A percentile compares a stretch with the other conserved stretches of the same genome.
Evolutionary conservation across 352 stramenopile genomes (phyloP).

Genomic region (Vaucheria bursata): DNA sequence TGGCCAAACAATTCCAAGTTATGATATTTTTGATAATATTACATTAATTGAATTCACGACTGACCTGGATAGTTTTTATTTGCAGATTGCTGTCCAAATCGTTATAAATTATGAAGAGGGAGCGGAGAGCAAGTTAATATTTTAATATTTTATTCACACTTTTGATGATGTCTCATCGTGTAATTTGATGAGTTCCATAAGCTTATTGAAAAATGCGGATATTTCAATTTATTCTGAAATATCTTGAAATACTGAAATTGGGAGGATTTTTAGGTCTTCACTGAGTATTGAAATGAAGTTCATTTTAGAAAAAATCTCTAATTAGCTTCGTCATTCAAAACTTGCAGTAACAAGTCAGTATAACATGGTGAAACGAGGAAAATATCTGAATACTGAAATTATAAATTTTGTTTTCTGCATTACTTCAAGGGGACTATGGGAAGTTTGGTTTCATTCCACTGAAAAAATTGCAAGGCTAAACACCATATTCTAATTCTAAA

Average conservation of each 20-base stretch:
- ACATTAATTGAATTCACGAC: not conserved
- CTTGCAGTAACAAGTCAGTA: too few relatives aligned
- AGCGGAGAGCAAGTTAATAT: conserved; percentile 64
- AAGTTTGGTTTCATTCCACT: not conserved
- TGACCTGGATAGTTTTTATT: not conserved
- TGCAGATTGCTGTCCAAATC: conserved; percentile 76
- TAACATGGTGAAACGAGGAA: too few relatives aligned
- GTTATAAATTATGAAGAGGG: conserved; percentile 95
- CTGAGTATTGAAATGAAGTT: not conserved
- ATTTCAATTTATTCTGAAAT: not conserved
- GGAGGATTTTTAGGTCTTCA: not conserved
- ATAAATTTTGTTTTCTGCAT: not conserved
- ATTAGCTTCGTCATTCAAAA: too few relatives aligned
- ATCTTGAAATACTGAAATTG: not conserved
- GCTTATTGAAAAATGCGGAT: not conserved
- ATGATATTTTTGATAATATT: not conserved
- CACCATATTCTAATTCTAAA: not conserved
- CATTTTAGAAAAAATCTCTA: not conserved
- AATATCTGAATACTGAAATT: too few relatives aligned
- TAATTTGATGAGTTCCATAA: not conserved
- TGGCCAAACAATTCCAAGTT: conserved; percentile 4
- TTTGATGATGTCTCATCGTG: not conserved
- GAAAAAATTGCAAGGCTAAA: not conserved
- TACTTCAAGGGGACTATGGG: not conserved
- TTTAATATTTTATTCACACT: conserved; percentile 20